Base-by-base conservation (phyloP, 2,329 filamentous ascomycete species). In the Rutstroemia sp. region DNA sequence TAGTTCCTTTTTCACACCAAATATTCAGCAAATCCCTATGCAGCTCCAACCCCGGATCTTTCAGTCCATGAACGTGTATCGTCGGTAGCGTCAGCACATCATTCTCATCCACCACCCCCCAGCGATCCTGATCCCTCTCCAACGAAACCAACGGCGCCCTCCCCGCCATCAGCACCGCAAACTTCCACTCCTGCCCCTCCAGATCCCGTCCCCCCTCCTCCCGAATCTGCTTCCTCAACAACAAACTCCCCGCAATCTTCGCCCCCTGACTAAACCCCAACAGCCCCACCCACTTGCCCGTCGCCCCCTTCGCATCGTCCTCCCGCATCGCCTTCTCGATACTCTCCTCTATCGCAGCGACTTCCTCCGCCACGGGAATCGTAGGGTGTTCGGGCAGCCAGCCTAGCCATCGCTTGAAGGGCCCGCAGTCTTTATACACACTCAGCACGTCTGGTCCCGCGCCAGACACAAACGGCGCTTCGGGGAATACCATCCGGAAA, bases 401-500 rank as follows among this genome's bases (percentile, higher is more conserved):
- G 51, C 84, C 77, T 54, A 88, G 73, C 81, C 81, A 84, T 17
- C 77, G 71, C 9, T 76, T 72, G 68, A 88, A 92, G 1, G 88
- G 87, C 0, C 79, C 86, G 58, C 76, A 78, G 58, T 82, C 77
- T 46, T 77, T 78, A 69, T 88, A 92, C 4, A 89, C 84, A 16
- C 76, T 70, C 16, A 81, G 69, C 16, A 90, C 80, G 61, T 81
- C 83, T 0, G 81, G 76, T 36, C 85, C 83, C 1, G 86, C 72
- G 5, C 75, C 68, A 61, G 82, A 87, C 57, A 76, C 73, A 69
- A 84, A 87, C 1, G 87, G 87, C 0, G 76, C 88, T 64, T 91
- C 81, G 61, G 80, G 83, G 72, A 86, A 92, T 65, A 86, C 83
- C 60, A 91, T 77, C 40, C 88, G 83, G 69, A 89, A 89, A 46